phyloP scores from a whole-genome alignment of 257 asterid species.

The Nicotiana knightiana region DNA sequence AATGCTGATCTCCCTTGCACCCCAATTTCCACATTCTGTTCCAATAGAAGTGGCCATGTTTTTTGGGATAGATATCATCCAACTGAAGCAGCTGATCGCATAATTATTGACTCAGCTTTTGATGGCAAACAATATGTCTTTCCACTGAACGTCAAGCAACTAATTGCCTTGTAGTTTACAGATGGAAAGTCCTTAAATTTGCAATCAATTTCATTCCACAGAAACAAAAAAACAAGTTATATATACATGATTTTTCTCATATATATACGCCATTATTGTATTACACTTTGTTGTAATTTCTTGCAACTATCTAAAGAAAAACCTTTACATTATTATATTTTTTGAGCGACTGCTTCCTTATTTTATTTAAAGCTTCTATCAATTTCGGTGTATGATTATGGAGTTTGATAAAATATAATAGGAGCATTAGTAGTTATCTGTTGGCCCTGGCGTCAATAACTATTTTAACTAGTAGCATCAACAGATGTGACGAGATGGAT shows the following conservation, averaged over 20 bases:
- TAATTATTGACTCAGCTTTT: slow-evolving; percentile 32
- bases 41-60: slow-evolving; percentile 44
- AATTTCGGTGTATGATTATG: background rate
- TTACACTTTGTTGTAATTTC: background rate
- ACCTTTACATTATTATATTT: background rate
- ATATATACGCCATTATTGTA: background rate
- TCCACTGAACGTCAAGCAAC: slow-evolving; percentile 52
- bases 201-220: too few species aligned
- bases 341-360: background rate
- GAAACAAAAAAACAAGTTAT: background rate
- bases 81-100: slow-evolving; percentile 48
- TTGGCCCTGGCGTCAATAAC: background rate
- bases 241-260: background rate
- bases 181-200: background rate
- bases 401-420: background rate
- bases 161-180: slow-evolving; percentile 25
- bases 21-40: slow-evolving; percentile 45
- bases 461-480: too few species aligned
- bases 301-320: background rate
- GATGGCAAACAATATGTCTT: slow-evolving; percentile 21
- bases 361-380: background rate
- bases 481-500: background rate
- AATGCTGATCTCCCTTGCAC: slow-evolving; percentile 62
- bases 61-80: slow-evolving; percentile 93
- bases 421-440: background rate